Evolutionary conservation across 2,329 filamentous ascomycete genomes (phyloP).

Genomic region (Cladophialophora bantiana): DNA sequence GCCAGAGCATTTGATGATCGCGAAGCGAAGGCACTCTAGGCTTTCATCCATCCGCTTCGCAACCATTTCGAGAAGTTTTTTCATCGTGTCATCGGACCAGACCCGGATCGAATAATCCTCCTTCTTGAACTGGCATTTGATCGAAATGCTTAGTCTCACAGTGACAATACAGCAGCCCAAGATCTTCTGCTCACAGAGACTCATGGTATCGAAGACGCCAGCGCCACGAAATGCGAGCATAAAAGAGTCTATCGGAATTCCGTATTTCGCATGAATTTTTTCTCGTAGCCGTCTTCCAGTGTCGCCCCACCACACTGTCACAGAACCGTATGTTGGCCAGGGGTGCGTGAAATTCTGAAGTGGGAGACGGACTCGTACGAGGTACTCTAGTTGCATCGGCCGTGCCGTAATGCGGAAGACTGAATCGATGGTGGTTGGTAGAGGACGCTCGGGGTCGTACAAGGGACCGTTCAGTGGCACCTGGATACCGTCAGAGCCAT

Average conservation of each 20-base stretch:
- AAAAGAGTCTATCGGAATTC: background rate
- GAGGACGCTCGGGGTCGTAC: background rate
- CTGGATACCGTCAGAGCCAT: background rate
- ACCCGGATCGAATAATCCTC: background rate
- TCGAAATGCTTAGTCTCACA: background rate
- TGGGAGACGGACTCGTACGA: background rate
- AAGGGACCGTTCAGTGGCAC: background rate
- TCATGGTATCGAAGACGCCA: background rate
- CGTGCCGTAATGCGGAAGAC: background rate
- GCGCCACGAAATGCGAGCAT: background rate
- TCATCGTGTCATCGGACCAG: background rate
- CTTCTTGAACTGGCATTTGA: background rate
- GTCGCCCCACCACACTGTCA: background rate
- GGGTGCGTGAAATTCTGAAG: background rate
- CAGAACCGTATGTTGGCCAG: background rate
- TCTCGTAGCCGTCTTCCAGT: slow-evolving; percentile 1
- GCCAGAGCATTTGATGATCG: slow-evolving; percentile 1
- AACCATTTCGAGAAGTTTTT: background rate
- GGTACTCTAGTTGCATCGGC: background rate
- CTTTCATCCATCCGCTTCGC: background rate
- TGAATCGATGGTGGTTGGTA: background rate
- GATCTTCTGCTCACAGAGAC: slow-evolving; percentile 5
- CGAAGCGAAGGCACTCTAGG: slow-evolving; percentile 5
- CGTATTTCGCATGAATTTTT: background rate
- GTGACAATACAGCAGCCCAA: background rate